A percentile compares a stretch with the other conserved stretches of the same genome.
These are phyloP conservation scores for Diaporthe aspalathi DNA, from an alignment of 2,329 filamentous ascomycete genomes.

Conservation along the genomic window DNA sequence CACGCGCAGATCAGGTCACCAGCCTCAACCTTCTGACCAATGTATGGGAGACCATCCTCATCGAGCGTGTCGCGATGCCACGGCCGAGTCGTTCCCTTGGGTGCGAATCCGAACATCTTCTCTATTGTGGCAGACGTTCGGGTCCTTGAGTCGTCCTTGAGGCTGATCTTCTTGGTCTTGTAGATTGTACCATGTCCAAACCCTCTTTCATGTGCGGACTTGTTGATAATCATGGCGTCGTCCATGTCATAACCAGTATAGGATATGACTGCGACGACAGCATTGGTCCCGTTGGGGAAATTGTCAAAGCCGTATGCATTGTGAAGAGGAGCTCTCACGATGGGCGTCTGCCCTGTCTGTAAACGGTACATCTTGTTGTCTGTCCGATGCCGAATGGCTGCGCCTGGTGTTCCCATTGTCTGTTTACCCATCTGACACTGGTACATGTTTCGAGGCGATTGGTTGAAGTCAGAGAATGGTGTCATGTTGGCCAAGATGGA, in stretches of 20 bases:
- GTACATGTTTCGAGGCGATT: slow-evolving; percentile 99
- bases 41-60: slow-evolving; percentile 84
- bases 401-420: slow-evolving; percentile 96
- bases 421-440: slow-evolving; percentile 99
- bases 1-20: slow-evolving; percentile 90
- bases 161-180: slow-evolving; percentile 92
- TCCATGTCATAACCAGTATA: slow-evolving; percentile 99
- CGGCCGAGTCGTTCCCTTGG: slow-evolving; percentile 77
- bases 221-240: slow-evolving; percentile 99
- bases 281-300: slow-evolving; percentile 96
- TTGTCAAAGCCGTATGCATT: slow-evolving; percentile 98
- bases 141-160: slow-evolving; percentile 81
- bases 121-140: slow-evolving; percentile 76
- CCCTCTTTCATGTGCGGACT: slow-evolving; percentile 93
- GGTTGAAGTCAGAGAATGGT: slow-evolving; percentile 98
- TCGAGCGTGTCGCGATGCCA: slow-evolving; percentile 80
- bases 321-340: slow-evolving; percentile 91
- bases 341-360: slow-evolving; percentile 94
- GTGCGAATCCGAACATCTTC: slow-evolving; percentile 93
- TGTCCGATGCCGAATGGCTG: slow-evolving; percentile 85
- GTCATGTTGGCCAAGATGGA: slow-evolving; percentile 99
- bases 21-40: slow-evolving; percentile 81
- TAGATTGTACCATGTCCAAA: slow-evolving; percentile 97
- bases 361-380: slow-evolving; percentile 98
- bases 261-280: slow-evolving; percentile 95